Evolutionary conservation across 2,329 filamentous ascomycete genomes (phyloP).

Genomic region (Parascedosporium putredinis): DNA sequence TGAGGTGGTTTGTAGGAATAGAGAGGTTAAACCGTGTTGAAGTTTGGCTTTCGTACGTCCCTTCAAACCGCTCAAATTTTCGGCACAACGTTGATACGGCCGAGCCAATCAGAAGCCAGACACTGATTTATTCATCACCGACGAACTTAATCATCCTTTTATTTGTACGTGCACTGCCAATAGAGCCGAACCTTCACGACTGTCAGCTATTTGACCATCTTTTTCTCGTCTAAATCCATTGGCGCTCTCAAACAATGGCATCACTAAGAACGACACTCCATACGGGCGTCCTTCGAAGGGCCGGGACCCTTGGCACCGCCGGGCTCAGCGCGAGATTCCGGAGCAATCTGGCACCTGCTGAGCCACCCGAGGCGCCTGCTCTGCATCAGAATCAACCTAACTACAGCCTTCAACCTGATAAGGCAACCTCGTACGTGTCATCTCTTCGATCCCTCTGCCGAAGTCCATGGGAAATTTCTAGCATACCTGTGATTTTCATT

Average conservation of each 20-base stretch:
- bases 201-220: no score
- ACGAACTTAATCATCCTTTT: no score
- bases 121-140: no score
- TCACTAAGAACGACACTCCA: slow-evolving; percentile 50
- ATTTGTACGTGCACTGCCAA: no score
- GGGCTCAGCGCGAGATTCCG: slow-evolving; percentile 37
- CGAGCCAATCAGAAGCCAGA: slow-evolving; percentile 29
- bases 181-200: no score
- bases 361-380: slow-evolving; percentile 25
- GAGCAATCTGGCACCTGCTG: slow-evolving; percentile 35
- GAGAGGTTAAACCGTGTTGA: slow-evolving; percentile 10
- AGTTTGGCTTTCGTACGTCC: slow-evolving; percentile 15
- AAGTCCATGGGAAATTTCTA: background rate
- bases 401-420: slow-evolving; percentile 72
- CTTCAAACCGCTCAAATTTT: slow-evolving; percentile 38
- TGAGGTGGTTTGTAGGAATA: slow-evolving; percentile 11
- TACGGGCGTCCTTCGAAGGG: slow-evolving; percentile 38
- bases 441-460: background rate
- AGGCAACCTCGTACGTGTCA: slow-evolving; percentile 73
- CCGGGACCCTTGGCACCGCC: slow-evolving; percentile 29
- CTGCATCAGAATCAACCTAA: slow-evolving; percentile 59
- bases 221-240: background rate
- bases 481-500: background rate
- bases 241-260: slow-evolving; percentile 41
- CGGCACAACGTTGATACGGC: slow-evolving; percentile 32